Evolutionary conservation across 192 early-diverging fungal genomes (phyloP).

Genomic region (Coemansia sp.): DNA sequence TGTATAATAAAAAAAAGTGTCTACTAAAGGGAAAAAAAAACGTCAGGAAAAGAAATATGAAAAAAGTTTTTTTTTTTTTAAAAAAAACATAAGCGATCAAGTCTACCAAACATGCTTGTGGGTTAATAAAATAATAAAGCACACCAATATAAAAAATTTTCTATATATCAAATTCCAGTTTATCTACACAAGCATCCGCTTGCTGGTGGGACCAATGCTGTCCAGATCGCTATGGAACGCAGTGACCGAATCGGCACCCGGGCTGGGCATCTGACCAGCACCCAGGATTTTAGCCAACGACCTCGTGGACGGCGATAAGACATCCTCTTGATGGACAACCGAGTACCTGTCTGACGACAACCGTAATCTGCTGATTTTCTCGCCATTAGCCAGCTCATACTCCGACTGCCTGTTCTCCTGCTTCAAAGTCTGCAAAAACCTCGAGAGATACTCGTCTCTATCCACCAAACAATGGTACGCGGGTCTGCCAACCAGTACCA

Average conservation of each 20-base stretch:
- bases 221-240: not conserved
- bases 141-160: not conserved
- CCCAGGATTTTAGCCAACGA: slow-evolving; percentile 23
- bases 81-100: no score
- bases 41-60: no score
- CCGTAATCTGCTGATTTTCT: slow-evolving; percentile 13
- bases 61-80: not conserved
- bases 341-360: slow-evolving; percentile 2
- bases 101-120: not conserved
- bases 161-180: no score
- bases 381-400: slow-evolving; percentile 48
- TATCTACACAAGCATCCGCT: slow-evolving; percentile 13
- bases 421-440: slow-evolving; percentile 31
- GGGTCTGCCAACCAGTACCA: slow-evolving; percentile 20
- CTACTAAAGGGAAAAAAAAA: not conserved
- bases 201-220: not conserved
- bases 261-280: not conserved
- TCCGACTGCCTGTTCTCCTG: slow-evolving; percentile 23
- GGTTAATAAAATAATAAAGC: not conserved
- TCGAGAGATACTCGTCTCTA: slow-evolving; percentile 23
- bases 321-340: not conserved
- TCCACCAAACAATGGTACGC: slow-evolving; percentile 24
- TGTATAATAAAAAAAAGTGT: not conserved
- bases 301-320: slow-evolving; percentile 17
- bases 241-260: not conserved